Percentiles rank a stretch among this genome's conserved stretches.
phyloP scores from a whole-genome alignment of 352 stramenopile genomes.

The Phytophthora idaei region DNA sequence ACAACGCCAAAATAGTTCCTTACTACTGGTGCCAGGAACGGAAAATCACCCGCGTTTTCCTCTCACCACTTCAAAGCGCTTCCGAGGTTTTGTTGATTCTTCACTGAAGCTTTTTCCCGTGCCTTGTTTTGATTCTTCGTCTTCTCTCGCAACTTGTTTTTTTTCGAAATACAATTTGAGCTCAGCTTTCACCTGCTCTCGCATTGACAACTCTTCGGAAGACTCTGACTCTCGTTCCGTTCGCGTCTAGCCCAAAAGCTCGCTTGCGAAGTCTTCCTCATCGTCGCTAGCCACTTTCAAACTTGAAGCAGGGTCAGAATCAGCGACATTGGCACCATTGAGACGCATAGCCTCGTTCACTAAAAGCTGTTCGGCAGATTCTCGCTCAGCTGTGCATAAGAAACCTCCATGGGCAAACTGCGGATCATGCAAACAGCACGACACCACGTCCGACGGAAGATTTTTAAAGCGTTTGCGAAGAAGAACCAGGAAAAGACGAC shows the following conservation, averaged over 20 bases:
- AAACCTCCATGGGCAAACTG: slow-evolving; percentile 5
- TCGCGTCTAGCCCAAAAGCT: too few species aligned
- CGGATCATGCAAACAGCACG: slow-evolving; percentile 3
- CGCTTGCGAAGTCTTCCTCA: too few species aligned
- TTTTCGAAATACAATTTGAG: too few species aligned
- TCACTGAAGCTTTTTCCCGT: too few species aligned
- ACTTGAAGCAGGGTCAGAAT: too few species aligned
- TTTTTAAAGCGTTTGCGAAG: slow-evolving; percentile 6
- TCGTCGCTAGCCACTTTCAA: too few species aligned
- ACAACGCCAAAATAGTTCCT: slow-evolving; percentile 19
- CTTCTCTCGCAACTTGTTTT: neutral
- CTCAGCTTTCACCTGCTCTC: too few species aligned
- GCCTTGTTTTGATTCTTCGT: neutral
- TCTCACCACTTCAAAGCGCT: slow-evolving; percentile 11
- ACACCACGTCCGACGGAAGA: slow-evolving; percentile 6
- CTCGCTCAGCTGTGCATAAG: neutral
- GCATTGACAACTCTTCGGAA: too few species aligned
- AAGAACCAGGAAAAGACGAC: slow-evolving; percentile 6
- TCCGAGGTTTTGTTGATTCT: too few species aligned
- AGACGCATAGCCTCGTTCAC: slow-evolving; percentile 8
- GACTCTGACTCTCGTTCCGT: too few species aligned
- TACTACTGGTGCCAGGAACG: slow-evolving; percentile 6
- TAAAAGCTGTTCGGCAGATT: neutral
- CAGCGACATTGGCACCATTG: too few species aligned
- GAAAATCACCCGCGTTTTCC: slow-evolving; percentile 8